Conservation (phyloP, 495 filamentous ascomycete species). For the Penicillium waksmanii region DNA sequence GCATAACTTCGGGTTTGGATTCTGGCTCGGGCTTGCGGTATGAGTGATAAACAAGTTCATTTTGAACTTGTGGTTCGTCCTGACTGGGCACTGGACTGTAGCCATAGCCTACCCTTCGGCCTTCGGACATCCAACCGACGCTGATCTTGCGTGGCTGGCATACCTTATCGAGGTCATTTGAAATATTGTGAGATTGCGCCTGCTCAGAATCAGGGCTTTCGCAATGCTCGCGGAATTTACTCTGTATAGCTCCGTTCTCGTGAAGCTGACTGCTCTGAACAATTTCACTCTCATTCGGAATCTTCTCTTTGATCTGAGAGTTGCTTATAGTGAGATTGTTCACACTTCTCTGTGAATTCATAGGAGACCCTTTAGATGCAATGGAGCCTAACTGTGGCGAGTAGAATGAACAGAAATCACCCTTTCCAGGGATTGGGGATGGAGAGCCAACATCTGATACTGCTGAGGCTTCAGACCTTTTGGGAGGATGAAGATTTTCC, state of each 20-base stretch:
- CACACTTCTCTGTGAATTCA: not conserved
- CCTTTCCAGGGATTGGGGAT: slow-evolving; percentile 12
- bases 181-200: not conserved
- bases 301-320: not conserved
- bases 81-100: slow-evolving; percentile 38
- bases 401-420: slow-evolving; percentile 35
- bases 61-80: slow-evolving; percentile 15
- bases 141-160: slow-evolving; percentile 41
- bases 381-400: slow-evolving; percentile 29
- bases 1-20: not conserved
- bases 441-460: slow-evolving; percentile 12
- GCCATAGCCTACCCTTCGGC: slow-evolving; percentile 48
- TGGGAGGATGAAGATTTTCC: slow-evolving; percentile 12
- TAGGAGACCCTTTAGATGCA: slow-evolving; percentile 20
- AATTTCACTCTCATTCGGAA: not conserved
- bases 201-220: slow-evolving; percentile 16
- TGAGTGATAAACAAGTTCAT: not conserved
- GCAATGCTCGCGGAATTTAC: slow-evolving; percentile 40
- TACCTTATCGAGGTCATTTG: slow-evolving; percentile 10
- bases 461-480: slow-evolving; percentile 12
- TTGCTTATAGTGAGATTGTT: slow-evolving; percentile 5
- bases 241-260: slow-evolving; percentile 10
- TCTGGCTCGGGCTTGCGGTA: not conserved
- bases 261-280: slow-evolving; percentile 1
- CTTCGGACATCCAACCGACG: slow-evolving; percentile 51